A percentile compares a stretch with the other conserved stretches of the same genome.
Evolutionary conservation across 345 rosid genomes (phyloP).

Genomic region (Anacardium occidentale): DNA sequence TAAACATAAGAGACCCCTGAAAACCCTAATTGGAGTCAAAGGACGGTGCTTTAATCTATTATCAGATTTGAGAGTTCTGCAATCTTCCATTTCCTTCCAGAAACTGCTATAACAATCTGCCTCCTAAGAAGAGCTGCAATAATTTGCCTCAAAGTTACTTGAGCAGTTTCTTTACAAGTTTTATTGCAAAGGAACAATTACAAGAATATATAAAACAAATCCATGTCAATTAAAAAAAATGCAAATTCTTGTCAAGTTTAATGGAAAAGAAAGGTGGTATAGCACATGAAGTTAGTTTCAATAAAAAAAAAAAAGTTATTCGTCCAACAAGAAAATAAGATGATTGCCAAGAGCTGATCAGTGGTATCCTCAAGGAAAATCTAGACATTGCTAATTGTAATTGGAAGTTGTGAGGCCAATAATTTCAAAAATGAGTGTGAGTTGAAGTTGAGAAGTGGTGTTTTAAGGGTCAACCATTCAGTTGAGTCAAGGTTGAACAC

Average conservation of each 20-base stretch:
- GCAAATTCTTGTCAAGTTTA: neutral
- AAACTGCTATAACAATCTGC: constrained; percentile 9
- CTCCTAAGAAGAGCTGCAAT: constrained; percentile 35
- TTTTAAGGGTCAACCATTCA: neutral
- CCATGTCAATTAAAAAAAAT: constrained; percentile 1
- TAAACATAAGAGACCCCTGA: constrained; percentile 64
- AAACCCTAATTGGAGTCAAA: constrained; percentile 56
- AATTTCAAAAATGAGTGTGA: neutral
- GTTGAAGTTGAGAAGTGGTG: neutral
- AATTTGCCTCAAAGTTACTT: constrained; percentile 29
- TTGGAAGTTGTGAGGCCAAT: neutral
- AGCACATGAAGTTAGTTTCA: neutral
- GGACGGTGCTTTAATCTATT: constrained; percentile 47
- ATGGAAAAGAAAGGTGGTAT: neutral
- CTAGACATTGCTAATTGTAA: neutral
- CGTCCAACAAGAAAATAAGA: constrained; percentile 3
- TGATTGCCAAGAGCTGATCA: neutral
- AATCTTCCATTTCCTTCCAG: constrained; percentile 51
- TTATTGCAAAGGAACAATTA: neutral
- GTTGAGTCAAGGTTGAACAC: constrained; percentile 2
- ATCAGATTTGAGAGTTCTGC: constrained; percentile 38
- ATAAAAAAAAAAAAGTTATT: neutral
- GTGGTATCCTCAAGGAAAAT: neutral
- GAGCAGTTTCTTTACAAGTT: constrained; percentile 9
- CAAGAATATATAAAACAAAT: neutral